Base-by-base conservation (phyloP, 192 early-diverging fungal genomes). In the Coemansia sp. region DNA sequence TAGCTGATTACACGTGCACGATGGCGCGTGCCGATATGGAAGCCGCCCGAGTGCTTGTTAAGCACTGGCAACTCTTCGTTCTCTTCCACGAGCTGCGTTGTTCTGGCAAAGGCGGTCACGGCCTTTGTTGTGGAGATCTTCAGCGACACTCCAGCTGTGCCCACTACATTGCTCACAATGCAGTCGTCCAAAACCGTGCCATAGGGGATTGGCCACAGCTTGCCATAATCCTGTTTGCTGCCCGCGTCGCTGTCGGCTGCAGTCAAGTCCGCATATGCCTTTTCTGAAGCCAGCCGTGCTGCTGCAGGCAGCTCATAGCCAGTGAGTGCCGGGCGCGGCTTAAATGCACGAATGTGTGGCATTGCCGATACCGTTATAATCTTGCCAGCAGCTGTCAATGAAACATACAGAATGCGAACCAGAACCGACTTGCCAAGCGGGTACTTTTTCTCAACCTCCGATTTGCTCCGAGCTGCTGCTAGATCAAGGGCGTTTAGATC, bases 1-100 rank as follows among this genome's bases (percentile, higher is more conserved):
- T 88, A 89, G 11, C 85, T 86, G 28, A 93, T 60, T 5, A 97
- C 87, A 52, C 94, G 83, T 44, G 74, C 92, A 23, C 82, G 80
- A 61, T 97, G 93, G 12, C 53, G 65, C 13, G 83, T 84, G 39
- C 85, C 94, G 2, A 88, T 31, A n/a, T 61, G 70, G 62, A 78
- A 91, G 20, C 70, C 72, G 31, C 86, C 86, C 13, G 58, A 47
- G 40, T 59, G 47, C 36, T 47, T 68, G 49, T 64, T 64, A 9
- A 80, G 79, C 13, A 79, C 45, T 11, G 91, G 77, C 42, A 64
- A 63, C 12, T 73, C 62, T 13, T 85, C 38, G 35, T 65, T 80
- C 15, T 84, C 82, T 35, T 96, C 93, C 18, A 87, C 65, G 15
- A 95, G 58, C 36, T 87, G 81, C 3, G 87, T 83, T 36, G 87